These are phyloP conservation scores for Acer saccharum DNA, from an alignment of 345 rosid genomes.

Conservation along the genomic window DNA sequence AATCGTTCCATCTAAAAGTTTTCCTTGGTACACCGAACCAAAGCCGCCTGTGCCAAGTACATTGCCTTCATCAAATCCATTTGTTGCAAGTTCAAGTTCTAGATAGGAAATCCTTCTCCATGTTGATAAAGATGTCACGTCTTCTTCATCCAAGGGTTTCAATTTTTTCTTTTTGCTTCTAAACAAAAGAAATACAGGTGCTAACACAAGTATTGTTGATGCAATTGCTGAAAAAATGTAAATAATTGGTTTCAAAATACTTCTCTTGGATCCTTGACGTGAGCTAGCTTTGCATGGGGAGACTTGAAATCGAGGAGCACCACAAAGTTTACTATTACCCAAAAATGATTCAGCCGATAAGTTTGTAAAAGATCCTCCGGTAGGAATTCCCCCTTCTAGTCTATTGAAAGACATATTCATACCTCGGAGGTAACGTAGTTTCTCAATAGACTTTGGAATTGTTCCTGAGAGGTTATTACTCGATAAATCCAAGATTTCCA, in stretches of 20 bases:
- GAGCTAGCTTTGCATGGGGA: neutral
- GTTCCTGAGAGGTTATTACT: slow-evolving; percentile 6
- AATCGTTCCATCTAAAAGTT: neutral
- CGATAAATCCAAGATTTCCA: slow-evolving; percentile 23
- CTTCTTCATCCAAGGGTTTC: neutral
- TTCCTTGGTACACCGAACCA: neutral
- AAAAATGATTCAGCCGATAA: slow-evolving; percentile 11
- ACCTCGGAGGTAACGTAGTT: neutral
- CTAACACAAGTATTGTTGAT: neutral
- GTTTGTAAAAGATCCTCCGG: slow-evolving; percentile 19
- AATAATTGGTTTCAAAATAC: neutral
- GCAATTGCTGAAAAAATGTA: slow-evolving; percentile 7
- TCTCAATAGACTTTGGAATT: slow-evolving; percentile 23
- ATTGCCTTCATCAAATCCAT: neutral
- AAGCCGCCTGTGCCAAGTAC: neutral
- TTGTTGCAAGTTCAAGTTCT: neutral
- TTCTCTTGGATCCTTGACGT: neutral
- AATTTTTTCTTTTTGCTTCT: neutral
- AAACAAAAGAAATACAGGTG: neutral
- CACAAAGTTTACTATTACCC: slow-evolving; percentile 13
- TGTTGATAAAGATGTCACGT: neutral
- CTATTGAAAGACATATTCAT: slow-evolving; percentile 20
- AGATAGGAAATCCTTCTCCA: neutral
- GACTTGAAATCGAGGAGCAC: neutral
- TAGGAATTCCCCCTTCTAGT: slow-evolving; percentile 27